phyloP scores from a whole-genome alignment of 139 green algal species.

The Asterochloris sp. region DNA sequence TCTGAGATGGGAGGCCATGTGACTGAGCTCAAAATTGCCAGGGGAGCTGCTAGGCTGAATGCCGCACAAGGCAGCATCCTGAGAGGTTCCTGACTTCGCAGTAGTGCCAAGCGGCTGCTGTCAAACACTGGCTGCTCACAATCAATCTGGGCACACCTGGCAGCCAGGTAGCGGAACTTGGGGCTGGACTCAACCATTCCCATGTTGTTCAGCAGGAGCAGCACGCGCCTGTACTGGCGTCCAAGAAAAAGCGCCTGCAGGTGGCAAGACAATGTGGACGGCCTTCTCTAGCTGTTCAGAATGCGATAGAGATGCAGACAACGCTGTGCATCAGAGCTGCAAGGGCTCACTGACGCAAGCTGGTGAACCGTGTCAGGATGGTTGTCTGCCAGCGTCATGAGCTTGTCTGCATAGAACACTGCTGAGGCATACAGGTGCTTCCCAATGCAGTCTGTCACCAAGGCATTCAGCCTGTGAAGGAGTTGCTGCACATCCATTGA shows the following conservation, averaged over 20 bases:
- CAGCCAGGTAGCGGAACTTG: slow-evolving; percentile 72
- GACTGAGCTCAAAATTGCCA: too few species aligned
- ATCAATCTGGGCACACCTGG: slow-evolving; percentile 14
- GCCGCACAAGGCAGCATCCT: too few species aligned
- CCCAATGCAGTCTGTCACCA: slow-evolving; percentile 85
- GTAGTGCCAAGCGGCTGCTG: background rate
- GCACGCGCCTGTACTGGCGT: slow-evolving; percentile 63
- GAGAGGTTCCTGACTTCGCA: too few species aligned
- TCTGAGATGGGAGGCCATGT: too few species aligned
- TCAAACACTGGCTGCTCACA: slow-evolving; percentile 19
- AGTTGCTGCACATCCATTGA: too few species aligned
- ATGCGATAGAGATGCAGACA: background rate
- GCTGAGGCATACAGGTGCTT: slow-evolving; percentile 88
- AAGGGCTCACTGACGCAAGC: background rate
- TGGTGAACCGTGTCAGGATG: slow-evolving; percentile 19
- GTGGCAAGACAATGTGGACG: background rate
- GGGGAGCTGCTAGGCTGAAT: too few species aligned
- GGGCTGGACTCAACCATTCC: slow-evolving; percentile 50
- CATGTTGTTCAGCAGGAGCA: slow-evolving; percentile 49
- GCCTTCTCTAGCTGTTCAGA: background rate
- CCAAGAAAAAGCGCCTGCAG: slow-evolving; percentile 68
- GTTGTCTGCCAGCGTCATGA: slow-evolving; percentile 67
- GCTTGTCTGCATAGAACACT: slow-evolving; percentile 95
- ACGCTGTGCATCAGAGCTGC: background rate
- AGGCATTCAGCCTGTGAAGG: background rate